A percentile compares a stretch with the other conserved stretches of the same genome.
Conservation (phyloP, 345 rosid species). For the Turnera subulata region DNA sequence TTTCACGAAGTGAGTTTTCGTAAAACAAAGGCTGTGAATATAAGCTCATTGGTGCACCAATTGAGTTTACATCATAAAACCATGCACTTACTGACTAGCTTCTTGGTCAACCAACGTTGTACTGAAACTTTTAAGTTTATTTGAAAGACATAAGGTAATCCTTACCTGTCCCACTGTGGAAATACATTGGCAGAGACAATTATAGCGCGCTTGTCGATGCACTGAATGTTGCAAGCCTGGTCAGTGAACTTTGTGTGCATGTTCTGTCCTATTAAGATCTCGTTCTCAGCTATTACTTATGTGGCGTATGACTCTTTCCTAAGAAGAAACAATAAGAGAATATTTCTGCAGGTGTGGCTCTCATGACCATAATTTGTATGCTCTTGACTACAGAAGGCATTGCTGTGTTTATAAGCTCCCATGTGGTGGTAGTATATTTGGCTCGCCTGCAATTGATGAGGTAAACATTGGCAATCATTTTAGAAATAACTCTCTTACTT, state of each 20-base stretch:
- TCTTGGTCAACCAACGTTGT: no score
- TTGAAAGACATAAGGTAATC: no score
- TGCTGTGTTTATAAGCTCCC: slow-evolving; percentile 62
- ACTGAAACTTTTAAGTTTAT: no score
- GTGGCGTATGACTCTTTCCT: background rate
- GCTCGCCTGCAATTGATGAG: slow-evolving; percentile 90
- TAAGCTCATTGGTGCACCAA: no score
- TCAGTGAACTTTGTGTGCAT: background rate
- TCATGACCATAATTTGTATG: slow-evolving; percentile 81
- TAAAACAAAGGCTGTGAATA: no score
- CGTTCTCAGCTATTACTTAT: no score
- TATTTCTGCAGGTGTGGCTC: slow-evolving; percentile 79
- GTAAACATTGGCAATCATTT: slow-evolving; percentile 29
- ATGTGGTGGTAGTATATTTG: slow-evolving; percentile 90
- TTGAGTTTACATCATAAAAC: background rate
- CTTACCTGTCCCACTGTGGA: background rate
- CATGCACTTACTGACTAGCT: background rate
- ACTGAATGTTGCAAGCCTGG: background rate
- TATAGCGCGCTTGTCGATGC: background rate
- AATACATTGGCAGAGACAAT: background rate
- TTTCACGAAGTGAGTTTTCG: no score
- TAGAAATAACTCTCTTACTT: slow-evolving; percentile 1
- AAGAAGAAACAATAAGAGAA: background rate
- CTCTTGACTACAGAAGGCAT: slow-evolving; percentile 67
- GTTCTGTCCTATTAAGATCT: background rate